A percentile compares a stretch with the other conserved stretches of the same genome.
Evolutionary conservation across 2,329 filamentous ascomycete species (phyloP).

Genomic region (Penicillium sp.): DNA sequence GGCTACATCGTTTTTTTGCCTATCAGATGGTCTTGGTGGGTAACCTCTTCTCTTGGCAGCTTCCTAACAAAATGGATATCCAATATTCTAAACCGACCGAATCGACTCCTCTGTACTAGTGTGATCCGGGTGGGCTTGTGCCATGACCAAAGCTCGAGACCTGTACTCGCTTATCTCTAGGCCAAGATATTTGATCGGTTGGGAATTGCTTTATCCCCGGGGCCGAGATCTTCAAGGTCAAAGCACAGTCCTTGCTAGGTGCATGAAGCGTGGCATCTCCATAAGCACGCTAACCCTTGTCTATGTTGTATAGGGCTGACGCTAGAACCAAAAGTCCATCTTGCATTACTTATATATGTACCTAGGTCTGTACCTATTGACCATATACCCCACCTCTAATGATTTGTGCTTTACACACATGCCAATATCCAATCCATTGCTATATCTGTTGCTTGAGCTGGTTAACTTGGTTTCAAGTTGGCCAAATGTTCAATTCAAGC

Average conservation of each 20-base stretch:
- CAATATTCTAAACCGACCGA: not conserved
- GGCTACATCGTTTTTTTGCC: constrained; percentile 23
- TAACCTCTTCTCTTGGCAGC: no score
- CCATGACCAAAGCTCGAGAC: not conserved
- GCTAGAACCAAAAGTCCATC: constrained; percentile 5
- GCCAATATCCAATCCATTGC: not conserved
- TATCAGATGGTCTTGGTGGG: constrained; percentile 5
- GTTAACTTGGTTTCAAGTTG: not conserved
- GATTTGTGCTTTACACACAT: not conserved
- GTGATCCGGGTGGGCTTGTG: not conserved
- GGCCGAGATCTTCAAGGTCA: not conserved
- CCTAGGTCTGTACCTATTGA: not conserved
- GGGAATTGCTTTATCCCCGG: not conserved
- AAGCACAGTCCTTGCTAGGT: not conserved
- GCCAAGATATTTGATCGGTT: not conserved
- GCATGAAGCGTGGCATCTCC: not conserved
- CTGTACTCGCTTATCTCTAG: not conserved
- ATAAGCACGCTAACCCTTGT: constrained; percentile 13
- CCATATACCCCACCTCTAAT: not conserved
- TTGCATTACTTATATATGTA: constrained; percentile 7
- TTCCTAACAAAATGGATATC: not conserved
- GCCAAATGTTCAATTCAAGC: not conserved
- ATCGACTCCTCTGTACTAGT: not conserved
- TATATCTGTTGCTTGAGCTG: not conserved
- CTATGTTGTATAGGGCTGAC: constrained; percentile 24